Percentiles rank a stretch among this genome's conserved stretches.
These are phyloP conservation scores for Ascoidea asiatica DNA, from an alignment of 805 yeast species.

Conservation along the genomic window DNA sequence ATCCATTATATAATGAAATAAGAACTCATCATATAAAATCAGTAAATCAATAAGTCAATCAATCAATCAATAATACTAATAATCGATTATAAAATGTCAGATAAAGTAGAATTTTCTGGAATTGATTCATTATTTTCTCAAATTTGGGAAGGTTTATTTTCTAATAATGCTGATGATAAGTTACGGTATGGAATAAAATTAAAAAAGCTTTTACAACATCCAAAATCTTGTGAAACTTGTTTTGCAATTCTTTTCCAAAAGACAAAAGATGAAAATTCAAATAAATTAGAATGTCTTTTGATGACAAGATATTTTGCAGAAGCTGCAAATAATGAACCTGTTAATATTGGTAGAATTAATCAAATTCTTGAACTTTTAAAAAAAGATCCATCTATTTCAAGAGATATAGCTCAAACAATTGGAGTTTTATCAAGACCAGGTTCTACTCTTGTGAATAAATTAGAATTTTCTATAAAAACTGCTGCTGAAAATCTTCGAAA, in stretches of 20 bases:
- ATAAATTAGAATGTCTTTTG: not conserved
- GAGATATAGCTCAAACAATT: constrained; percentile 8
- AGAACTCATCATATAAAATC: too few species aligned
- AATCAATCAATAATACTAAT: too few species aligned
- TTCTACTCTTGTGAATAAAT: constrained; percentile 6
- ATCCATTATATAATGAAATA: too few species aligned
- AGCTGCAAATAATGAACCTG: not conserved
- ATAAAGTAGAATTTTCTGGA: not conserved
- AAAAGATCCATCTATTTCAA: constrained; percentile 5
- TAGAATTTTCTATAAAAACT: constrained; percentile 7
- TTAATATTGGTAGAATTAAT: constrained; percentile 2
- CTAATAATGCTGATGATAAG: not conserved
- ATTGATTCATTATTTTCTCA: not conserved
- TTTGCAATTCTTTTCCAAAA: not conserved
- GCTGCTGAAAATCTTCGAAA: constrained; percentile 7
- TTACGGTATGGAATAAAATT: not conserved
- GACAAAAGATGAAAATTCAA: not conserved
- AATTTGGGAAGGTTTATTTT: not conserved
- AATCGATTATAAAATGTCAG: too few species aligned
- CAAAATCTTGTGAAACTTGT: not conserved
- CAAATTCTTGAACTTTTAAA: constrained; percentile 6
- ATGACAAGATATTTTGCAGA: not conserved
- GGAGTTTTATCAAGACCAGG: constrained; percentile 9
- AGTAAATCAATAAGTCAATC: too few species aligned
- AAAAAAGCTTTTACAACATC: not conserved